Evolutionary conservation across 164 flowering plant species (phyloP).

Genomic region (Warburgia ugandensis): DNA sequence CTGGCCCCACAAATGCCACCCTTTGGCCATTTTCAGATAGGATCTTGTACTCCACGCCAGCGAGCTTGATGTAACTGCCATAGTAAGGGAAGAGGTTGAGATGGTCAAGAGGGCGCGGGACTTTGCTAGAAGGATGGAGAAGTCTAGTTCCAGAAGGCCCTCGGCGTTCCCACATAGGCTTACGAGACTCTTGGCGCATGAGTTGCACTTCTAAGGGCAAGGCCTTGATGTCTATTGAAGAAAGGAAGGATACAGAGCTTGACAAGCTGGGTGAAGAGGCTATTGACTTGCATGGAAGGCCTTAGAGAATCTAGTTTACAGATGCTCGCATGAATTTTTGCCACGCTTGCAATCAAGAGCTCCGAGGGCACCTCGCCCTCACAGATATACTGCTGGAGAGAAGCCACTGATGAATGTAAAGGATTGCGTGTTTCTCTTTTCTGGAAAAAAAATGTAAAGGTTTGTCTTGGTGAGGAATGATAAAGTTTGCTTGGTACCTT

Average conservation of each 20-base stretch:
- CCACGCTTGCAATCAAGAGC: slow-evolving; percentile 22
- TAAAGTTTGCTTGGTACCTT: too few relatives aligned
- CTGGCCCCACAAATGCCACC: slow-evolving; percentile 65
- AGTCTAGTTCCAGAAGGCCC: slow-evolving; percentile 42
- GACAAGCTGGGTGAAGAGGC: slow-evolving; percentile 41
- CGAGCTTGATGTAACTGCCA: slow-evolving; percentile 42
- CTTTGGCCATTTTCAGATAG: slow-evolving; percentile 26
- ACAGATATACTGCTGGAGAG: slow-evolving; percentile 14
- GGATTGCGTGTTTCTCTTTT: too few relatives aligned
- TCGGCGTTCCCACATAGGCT: slow-evolving; percentile 37
- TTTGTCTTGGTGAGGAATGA: too few relatives aligned
- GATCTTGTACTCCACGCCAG: slow-evolving; percentile 28
- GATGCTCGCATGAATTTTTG: slow-evolving; percentile 31
- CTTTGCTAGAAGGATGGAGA: slow-evolving; percentile 23
- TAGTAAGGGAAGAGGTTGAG: slow-evolving; percentile 51
- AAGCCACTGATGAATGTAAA: slow-evolving; percentile 23
- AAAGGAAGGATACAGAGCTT: slow-evolving; percentile 32
- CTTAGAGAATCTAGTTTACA: slow-evolving; percentile 33
- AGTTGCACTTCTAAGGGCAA: slow-evolving; percentile 21
- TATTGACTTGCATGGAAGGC: slow-evolving; percentile 41
- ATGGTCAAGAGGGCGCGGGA: slow-evolving; percentile 28
- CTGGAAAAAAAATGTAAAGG: too few relatives aligned
- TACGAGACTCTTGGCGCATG: slow-evolving; percentile 37
- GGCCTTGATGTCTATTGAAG: slow-evolving; percentile 23
- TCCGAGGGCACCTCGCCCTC: slow-evolving; percentile 18